Evolutionary conservation across 2,329 filamentous ascomycete species (phyloP), one percentile per base, ranked within the genome.

Genomic region (Akanthomyces lecanii): DNA sequence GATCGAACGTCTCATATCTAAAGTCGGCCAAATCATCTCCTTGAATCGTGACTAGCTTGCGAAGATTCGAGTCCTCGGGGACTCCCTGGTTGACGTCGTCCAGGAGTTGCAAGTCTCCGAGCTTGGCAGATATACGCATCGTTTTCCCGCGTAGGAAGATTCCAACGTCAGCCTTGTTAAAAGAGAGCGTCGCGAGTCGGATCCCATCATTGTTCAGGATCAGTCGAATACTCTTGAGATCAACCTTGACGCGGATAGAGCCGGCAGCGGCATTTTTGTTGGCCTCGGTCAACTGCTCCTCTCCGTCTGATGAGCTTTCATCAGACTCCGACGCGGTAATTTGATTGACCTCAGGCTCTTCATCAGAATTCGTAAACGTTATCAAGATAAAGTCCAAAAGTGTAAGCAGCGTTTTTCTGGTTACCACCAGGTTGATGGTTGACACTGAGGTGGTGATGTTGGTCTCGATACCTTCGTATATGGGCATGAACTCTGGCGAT

Each of bases 171-270:
- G 93, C 95, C 64, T 95, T 94, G 68, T 92, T 96, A 70, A 99
- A 86, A 61, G 92, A 95, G 21, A 99, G 77, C 0, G 95, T 99
- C 33, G 95, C 95, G 33, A 99, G 82, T 30, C 95, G 87, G 63
- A 98, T 96, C 0, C 95, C 95, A 73, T 99, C 96, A 67, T 99
- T 98, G 73, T 99, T 99, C 62, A 99, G 81, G 66, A 99, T 94
- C 33, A 99, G 82, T 2, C 92, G 87, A 66, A 99, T 97, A 78
- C 90, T 93, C 78, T 96, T 96, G 66, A 99, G 79, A 65, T 97
- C 89, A 48, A 96, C 89, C 75, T 96, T 96, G 74, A 99, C 94
- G 28, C 92, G 87, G 67, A 99, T 95, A 66, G 95, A 96, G 62
- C 90, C 90, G 5, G 71, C 79, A 16, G 74, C 74, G 44, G 75